These are phyloP conservation scores for Primulina eburnea DNA, from an alignment of 257 asterid species.

Conservation along the genomic window DNA sequence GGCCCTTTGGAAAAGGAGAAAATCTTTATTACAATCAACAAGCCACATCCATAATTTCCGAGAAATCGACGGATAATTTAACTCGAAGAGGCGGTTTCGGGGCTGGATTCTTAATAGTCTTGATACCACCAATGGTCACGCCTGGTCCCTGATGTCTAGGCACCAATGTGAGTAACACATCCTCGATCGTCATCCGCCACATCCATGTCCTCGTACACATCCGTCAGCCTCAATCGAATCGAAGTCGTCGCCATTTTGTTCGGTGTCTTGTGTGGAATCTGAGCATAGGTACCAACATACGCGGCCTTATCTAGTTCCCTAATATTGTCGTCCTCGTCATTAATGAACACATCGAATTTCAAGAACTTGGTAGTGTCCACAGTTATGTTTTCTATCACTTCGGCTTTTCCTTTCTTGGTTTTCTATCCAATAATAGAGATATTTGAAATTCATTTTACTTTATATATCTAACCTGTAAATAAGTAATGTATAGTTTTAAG, in stretches of 20 bases:
- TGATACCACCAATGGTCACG: slow-evolving; percentile 31
- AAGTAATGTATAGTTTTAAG: no score
- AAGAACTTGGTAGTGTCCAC: background rate
- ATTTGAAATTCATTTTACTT: no score
- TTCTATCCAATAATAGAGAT: background rate
- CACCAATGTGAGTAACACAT: slow-evolving; percentile 36
- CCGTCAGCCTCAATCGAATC: slow-evolving; percentile 34
- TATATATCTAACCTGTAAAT: no score
- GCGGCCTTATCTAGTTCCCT: slow-evolving; percentile 27
- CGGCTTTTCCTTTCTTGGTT: slow-evolving; percentile 20
- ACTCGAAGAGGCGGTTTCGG: background rate
- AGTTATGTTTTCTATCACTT: slow-evolving; percentile 17
- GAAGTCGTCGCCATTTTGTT: slow-evolving; percentile 23
- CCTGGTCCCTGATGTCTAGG: slow-evolving; percentile 29
- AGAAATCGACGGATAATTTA: background rate
- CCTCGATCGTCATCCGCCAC: slow-evolving; percentile 39
- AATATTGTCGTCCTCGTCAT: slow-evolving; percentile 39
- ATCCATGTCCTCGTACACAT: slow-evolving; percentile 39
- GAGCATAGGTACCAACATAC: slow-evolving; percentile 40
- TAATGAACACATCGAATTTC: slow-evolving; percentile 39
- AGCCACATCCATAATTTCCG: background rate
- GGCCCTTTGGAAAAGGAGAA: background rate
- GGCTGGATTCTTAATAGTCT: slow-evolving; percentile 14
- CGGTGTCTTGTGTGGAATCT: slow-evolving; percentile 30
- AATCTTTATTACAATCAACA: background rate